Evolutionary conservation across 441 rosid species (phyloP).

Genomic region (Adansonia madagascariensis): DNA sequence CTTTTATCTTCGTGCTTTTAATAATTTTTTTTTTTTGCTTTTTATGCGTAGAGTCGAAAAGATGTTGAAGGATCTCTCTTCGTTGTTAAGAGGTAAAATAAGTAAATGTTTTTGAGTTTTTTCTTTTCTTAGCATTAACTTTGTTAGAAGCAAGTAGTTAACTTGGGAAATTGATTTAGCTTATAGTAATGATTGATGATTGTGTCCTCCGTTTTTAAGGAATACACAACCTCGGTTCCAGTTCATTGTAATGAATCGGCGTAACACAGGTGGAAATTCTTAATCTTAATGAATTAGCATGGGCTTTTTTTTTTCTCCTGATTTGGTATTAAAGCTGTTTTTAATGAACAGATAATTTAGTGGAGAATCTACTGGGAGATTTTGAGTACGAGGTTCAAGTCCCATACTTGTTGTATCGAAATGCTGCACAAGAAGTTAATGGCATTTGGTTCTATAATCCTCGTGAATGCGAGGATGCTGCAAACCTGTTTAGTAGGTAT

Average conservation of each 20-base stretch:
- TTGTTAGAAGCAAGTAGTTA: background rate
- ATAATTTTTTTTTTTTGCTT: background rate
- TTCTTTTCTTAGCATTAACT: background rate
- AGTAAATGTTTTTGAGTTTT: background rate
- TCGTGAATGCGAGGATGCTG: slow-evolving; percentile 70
- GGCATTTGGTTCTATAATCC: slow-evolving; percentile 82
- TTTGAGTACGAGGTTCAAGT: slow-evolving; percentile 73
- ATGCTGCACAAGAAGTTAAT: slow-evolving; percentile 73
- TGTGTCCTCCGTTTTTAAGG: slow-evolving; percentile 37
- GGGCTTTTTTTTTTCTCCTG: background rate
- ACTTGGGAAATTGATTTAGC: slow-evolving; percentile 1
- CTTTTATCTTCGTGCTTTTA: background rate
- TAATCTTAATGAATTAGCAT: background rate
- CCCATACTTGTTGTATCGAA: slow-evolving; percentile 71
- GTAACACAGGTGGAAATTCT: slow-evolving; percentile 54
- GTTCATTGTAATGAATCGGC: slow-evolving; percentile 78
- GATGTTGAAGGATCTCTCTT: slow-evolving; percentile 85
- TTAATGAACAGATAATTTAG: slow-evolving; percentile 55
- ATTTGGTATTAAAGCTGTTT: background rate
- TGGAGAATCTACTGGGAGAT: slow-evolving; percentile 75
- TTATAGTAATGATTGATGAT: slow-evolving; percentile 7
- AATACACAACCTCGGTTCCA: slow-evolving; percentile 76
- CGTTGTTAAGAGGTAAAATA: slow-evolving; percentile 69
- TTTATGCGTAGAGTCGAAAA: slow-evolving; percentile 62
- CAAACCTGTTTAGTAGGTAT: slow-evolving; percentile 68